phyloP scores from a whole-genome alignment of 2,329 filamentous ascomycete species.

The Hymenoscyphus scutula region DNA sequence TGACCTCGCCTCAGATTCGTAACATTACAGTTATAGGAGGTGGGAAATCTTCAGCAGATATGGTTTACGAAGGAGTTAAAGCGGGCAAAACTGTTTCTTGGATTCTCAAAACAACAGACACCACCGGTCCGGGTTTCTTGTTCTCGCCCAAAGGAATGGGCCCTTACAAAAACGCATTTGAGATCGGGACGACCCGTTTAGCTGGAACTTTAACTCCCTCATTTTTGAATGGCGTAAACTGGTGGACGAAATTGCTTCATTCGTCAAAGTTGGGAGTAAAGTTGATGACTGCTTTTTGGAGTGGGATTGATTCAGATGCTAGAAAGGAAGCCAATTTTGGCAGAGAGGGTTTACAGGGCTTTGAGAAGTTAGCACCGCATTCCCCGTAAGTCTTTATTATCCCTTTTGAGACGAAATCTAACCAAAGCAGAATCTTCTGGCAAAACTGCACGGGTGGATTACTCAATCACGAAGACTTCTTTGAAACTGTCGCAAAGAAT shows the following conservation, averaged over 20 bases:
- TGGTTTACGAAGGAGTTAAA: slow-evolving; percentile 39
- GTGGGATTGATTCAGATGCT: slow-evolving; percentile 24
- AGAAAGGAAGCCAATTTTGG: slow-evolving; percentile 30
- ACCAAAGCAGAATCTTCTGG: slow-evolving; percentile 29
- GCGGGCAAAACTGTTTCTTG: slow-evolving; percentile 37
- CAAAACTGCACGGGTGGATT: slow-evolving; percentile 32
- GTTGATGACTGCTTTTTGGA: slow-evolving; percentile 25
- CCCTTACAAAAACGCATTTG: slow-evolving; percentile 32
- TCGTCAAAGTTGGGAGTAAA: slow-evolving; percentile 21
- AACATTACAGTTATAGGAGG: slow-evolving; percentile 38
- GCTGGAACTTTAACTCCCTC: slow-evolving; percentile 16
- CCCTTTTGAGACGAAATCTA: no score
- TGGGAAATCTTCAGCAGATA: slow-evolving; percentile 40
- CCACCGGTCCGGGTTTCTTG: slow-evolving; percentile 35
- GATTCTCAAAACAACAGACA: slow-evolving; percentile 37
- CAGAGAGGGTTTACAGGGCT: slow-evolving; percentile 27
- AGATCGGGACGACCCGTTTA: slow-evolving; percentile 21
- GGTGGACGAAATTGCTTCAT: slow-evolving; percentile 21
- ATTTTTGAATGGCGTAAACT: slow-evolving; percentile 17
- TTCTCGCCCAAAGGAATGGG: slow-evolving; percentile 29
- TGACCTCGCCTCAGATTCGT: slow-evolving; percentile 23
- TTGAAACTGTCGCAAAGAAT: slow-evolving; percentile 29
- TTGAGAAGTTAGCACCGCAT: slow-evolving; percentile 30
- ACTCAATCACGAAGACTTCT: slow-evolving; percentile 33
- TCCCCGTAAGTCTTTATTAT: slow-evolving; percentile 22